These are phyloP conservation scores for Pseudogymnoascus verrucosus DNA, from an alignment of 2,329 filamentous ascomycete genomes.

Conservation along the genomic window DNA sequence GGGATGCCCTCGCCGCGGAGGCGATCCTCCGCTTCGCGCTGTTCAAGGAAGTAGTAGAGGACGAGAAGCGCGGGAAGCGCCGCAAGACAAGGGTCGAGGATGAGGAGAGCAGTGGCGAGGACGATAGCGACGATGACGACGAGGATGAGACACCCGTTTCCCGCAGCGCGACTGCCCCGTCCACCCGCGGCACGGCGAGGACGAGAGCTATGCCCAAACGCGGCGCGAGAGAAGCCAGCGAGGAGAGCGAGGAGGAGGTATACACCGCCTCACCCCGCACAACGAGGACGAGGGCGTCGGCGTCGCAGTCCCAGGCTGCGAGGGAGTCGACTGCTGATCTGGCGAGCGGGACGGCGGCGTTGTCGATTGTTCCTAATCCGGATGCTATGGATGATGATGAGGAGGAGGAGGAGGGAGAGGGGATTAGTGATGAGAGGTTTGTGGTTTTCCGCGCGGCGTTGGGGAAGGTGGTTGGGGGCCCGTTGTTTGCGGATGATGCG, in stretches of 20 bases:
- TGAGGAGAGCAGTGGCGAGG: constrained; percentile 46
- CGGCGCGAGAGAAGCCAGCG: constrained; percentile 24
- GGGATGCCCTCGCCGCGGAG: constrained; percentile 81
- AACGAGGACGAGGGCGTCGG: constrained; percentile 1
- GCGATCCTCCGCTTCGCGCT: constrained; percentile 86
- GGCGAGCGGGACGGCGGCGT: constrained; percentile 21
- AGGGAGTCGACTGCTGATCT: constrained; percentile 23
- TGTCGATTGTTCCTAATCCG: constrained; percentile 19
- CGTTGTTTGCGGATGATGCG: constrained; percentile 80
- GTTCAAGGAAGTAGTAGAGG: constrained; percentile 87
- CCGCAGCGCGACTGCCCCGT: constrained; percentile 13
- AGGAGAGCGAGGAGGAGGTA: constrained; percentile 36
- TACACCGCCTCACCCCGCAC: constrained; percentile 27
- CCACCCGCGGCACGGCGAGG: constrained; percentile 26
- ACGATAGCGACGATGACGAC: constrained; percentile 49
- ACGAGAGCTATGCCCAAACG: constrained; percentile 21
- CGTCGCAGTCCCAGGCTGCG: constrained; percentile 21
- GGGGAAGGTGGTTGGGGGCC: constrained; percentile 72
- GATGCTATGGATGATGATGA: constrained; percentile 35
- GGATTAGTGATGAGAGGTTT: constrained; percentile 46
- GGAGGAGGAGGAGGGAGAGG: constrained; percentile 28
- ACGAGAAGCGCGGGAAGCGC: constrained; percentile 75
- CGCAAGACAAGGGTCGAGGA: constrained; percentile 58
- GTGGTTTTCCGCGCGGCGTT: constrained; percentile 70
- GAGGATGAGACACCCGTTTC: constrained; percentile 24